A percentile compares a stretch with the other conserved stretches of the same genome.
phyloP scores from a whole-genome alignment of 257 asterid species.

The Solanum virginianum region DNA sequence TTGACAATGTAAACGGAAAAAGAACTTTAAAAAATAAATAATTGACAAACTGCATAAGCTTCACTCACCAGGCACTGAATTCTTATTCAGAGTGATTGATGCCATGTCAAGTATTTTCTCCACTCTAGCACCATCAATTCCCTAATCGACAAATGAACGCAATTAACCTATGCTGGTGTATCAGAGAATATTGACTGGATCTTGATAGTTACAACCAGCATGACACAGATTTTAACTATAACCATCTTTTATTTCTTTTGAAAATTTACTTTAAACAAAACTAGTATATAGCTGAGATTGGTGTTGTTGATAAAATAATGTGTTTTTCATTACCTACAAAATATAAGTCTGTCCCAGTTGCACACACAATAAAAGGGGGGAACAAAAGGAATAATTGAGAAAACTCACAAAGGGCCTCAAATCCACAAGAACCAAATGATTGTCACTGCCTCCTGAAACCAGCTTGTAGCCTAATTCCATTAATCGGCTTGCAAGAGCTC shows the following conservation, averaged over 20 bases:
- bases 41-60: neutral
- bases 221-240: neutral
- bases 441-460: conserved; percentile 96
- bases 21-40: neutral
- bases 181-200: neutral
- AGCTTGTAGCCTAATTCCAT: conserved; percentile 71
- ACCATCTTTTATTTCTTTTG: neutral
- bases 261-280: neutral
- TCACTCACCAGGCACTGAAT: conserved; percentile 84
- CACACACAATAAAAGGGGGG: neutral
- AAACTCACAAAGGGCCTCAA: conserved; percentile 76
- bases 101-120: conserved; percentile 95
- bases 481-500: conserved; percentile 75
- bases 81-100: conserved; percentile 86
- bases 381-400: neutral
- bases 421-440: conserved; percentile 95
- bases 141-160: conserved; percentile 27
- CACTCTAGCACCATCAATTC: conserved; percentile 87
- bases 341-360: neutral
- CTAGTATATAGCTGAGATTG: neutral
- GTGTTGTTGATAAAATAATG: neutral
- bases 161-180: neutral
- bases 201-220: neutral
- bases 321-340: neutral
- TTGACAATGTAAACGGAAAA: neutral